These are phyloP conservation scores for Myotisia sp. DNA, from an alignment of 2,329 filamentous ascomycete species.

Conservation along the genomic window DNA sequence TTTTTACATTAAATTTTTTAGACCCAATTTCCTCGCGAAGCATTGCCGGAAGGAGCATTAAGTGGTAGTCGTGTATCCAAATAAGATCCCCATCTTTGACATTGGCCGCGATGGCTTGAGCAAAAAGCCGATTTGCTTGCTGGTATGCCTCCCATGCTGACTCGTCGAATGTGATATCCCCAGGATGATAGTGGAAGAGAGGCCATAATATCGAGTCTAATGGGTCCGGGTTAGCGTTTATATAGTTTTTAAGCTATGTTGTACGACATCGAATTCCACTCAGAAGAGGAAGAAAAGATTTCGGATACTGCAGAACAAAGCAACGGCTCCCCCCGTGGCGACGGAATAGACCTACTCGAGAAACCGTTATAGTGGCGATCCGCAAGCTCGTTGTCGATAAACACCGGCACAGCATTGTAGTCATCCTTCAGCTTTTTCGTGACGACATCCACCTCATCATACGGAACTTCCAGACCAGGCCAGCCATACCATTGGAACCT, in stretches of 20 bases:
- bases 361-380: conserved; percentile 97
- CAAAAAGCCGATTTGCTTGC: conserved; percentile 85
- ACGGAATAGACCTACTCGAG: conserved; percentile 62
- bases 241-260: background rate
- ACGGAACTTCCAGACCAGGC: conserved; percentile 84
- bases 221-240: conserved; percentile 2
- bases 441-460: conserved; percentile 61
- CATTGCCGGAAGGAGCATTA: conserved; percentile 95
- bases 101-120: conserved; percentile 70
- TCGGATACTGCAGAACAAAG: conserved; percentile 1
- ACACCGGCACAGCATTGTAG: conserved; percentile 80
- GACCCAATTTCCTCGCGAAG: conserved; percentile 74
- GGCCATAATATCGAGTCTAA: conserved; percentile 95
- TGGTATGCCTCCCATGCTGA: conserved; percentile 84
- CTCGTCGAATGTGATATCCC: conserved; percentile 96
- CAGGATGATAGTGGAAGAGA: conserved; percentile 95
- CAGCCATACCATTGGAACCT: conserved; percentile 98
- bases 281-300: conserved; percentile 1
- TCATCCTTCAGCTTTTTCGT: conserved; percentile 68
- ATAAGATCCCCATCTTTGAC: conserved; percentile 88
- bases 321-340: no score
- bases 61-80: conserved; percentile 97
- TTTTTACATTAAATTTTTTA: conserved; percentile 80
- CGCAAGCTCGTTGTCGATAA: conserved; percentile 82
- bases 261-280: no score